Evolutionary conservation across 2,329 filamentous ascomycete genomes (phyloP).

Genomic region (Microdochium paspali): DNA sequence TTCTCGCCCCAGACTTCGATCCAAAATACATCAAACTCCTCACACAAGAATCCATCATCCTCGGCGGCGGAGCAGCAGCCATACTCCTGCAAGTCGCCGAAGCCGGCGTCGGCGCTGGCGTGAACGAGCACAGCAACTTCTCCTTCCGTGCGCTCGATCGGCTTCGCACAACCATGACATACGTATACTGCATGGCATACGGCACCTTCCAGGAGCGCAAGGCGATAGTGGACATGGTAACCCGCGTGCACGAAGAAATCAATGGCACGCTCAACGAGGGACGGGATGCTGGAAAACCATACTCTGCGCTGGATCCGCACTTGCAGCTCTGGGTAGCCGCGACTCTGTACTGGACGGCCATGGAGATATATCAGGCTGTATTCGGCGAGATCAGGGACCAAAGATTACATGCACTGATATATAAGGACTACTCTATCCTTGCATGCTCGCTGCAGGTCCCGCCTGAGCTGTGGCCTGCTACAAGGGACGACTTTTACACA

Average conservation of each 20-base stretch:
- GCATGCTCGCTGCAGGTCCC: slow-evolving; percentile 19
- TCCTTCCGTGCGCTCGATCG: slow-evolving; percentile 22
- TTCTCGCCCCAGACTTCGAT: slow-evolving; percentile 12
- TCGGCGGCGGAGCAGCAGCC: slow-evolving; percentile 23
- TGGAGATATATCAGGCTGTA: slow-evolving; percentile 23
- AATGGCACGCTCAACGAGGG: slow-evolving; percentile 14
- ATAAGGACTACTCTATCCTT: slow-evolving; percentile 16
- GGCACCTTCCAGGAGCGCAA: slow-evolving; percentile 21
- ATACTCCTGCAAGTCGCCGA: slow-evolving; percentile 30
- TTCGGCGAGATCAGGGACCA: slow-evolving; percentile 19
- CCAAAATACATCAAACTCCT: slow-evolving; percentile 19
- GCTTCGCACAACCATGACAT: slow-evolving; percentile 26
- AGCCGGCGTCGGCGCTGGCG: slow-evolving; percentile 25
- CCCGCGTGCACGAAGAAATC: slow-evolving; percentile 21
- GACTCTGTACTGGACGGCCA: slow-evolving; percentile 24
- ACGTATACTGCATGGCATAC: slow-evolving; percentile 26
- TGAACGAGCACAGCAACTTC: slow-evolving; percentile 27
- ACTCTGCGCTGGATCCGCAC: slow-evolving; percentile 24
- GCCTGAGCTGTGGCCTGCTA: slow-evolving; percentile 17
- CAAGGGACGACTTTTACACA: slow-evolving; percentile 13
- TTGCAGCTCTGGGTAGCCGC: slow-evolving; percentile 30
- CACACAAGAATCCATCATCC: slow-evolving; percentile 22
- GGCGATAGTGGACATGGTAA: slow-evolving; percentile 24
- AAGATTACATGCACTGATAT: slow-evolving; percentile 14
- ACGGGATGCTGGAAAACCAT: slow-evolving; percentile 9